Conservation (phyloP, 116 monocot species). For the Trichopus zeylanicus region DNA sequence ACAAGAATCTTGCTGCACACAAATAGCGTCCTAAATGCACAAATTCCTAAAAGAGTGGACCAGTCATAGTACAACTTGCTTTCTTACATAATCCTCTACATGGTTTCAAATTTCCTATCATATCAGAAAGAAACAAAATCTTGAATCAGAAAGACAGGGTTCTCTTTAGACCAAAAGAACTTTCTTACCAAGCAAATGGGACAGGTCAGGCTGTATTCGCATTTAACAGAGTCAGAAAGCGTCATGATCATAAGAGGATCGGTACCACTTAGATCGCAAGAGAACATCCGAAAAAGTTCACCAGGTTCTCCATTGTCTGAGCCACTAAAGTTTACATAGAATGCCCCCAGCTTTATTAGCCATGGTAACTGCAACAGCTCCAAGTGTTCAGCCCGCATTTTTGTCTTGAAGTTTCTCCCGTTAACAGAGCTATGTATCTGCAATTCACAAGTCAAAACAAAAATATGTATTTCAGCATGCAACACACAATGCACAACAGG, state of each 20-base stretch:
- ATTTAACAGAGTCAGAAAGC: conserved; percentile 53
- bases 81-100: too few relatives aligned
- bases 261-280: conserved; percentile 43
- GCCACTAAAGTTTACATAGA: conserved; percentile 47
- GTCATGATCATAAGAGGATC: conserved; percentile 49
- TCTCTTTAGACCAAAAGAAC: neutral
- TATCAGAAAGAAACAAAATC: neutral
- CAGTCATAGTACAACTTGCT: neutral
- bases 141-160: neutral
- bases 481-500: neutral
- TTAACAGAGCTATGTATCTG: conserved; percentile 78
- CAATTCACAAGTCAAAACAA: neutral
- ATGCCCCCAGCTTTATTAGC: conserved; percentile 75
- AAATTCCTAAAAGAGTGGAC: neutral
- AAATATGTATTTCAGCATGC: neutral
- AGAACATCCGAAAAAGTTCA: conserved; percentile 48
- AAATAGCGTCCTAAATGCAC: neutral
- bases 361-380: conserved; percentile 82
- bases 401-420: conserved; percentile 69
- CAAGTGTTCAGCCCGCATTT: conserved; percentile 42
- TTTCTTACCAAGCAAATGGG: conserved; percentile 68
- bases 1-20: neutral
- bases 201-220: conserved; percentile 65
- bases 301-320: conserved; percentile 47
- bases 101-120: too few relatives aligned